Conservation (phyloP, 352 stramenopile genomes). For the Blastocystis sp. region DNA sequence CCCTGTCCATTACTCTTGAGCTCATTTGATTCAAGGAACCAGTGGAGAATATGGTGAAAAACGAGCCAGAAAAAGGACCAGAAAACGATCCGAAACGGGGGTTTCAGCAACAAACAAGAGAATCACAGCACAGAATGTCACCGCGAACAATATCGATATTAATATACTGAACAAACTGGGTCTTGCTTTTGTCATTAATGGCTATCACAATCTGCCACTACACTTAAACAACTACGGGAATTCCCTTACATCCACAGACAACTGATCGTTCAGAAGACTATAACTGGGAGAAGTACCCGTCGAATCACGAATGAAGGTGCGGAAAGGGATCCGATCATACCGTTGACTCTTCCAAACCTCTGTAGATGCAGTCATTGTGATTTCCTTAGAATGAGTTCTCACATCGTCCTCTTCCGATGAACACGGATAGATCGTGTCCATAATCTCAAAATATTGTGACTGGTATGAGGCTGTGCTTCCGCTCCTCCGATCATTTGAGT, state of each 20-base stretch:
- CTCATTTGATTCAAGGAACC: neutral
- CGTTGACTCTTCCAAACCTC: too few species aligned
- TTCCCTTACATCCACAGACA: neutral
- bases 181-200: neutral
- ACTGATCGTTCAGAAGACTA: neutral
- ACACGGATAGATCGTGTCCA: neutral
- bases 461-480: neutral
- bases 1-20: neutral
- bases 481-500: neutral
- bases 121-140: neutral
- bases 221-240: neutral
- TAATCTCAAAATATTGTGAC: neutral
- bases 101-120: neutral
- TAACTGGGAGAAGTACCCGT: neutral
- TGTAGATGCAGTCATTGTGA: too few species aligned
- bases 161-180: neutral
- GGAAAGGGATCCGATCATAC: constrained; percentile 7
- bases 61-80: neutral
- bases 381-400: too few species aligned
- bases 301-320: neutral
- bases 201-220: constrained; percentile 1
- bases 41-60: neutral
- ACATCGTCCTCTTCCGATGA: neutral
- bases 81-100: neutral
- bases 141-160: constrained; percentile 21